Conservation (phyloP, 164 flowering plant genomes). For the Euptelea pleiosperma region DNA sequence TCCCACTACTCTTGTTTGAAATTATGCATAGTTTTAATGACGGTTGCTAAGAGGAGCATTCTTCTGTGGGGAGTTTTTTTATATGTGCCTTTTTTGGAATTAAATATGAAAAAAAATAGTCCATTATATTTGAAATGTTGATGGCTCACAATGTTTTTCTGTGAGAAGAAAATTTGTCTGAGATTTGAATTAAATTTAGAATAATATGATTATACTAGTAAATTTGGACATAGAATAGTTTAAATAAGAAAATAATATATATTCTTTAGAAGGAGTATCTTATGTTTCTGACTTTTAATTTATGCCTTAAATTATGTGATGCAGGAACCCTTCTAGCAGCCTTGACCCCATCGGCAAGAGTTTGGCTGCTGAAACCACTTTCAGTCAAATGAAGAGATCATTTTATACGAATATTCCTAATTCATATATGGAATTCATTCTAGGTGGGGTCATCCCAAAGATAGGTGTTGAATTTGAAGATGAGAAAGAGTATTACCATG, state of each 20-base stretch:
- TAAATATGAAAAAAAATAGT: too few species aligned
- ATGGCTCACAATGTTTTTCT: too few species aligned
- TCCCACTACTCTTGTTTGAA: too few species aligned
- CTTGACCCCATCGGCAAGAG: conserved; percentile 16
- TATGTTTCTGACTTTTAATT: neutral
- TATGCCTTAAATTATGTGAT: conserved; percentile 11
- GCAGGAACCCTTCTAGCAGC: conserved; percentile 27
- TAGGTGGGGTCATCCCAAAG: conserved; percentile 28
- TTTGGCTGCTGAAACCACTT: conserved; percentile 22
- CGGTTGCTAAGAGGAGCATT: too few species aligned
- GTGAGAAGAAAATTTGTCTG: too few species aligned
- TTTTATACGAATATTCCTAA: conserved; percentile 37
- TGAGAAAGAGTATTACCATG: conserved; percentile 45
- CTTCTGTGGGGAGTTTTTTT: too few species aligned
- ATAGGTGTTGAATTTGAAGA: conserved; percentile 31
- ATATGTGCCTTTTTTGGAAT: too few species aligned
- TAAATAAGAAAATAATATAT: neutral
- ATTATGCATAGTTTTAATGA: too few species aligned
- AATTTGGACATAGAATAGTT: too few species aligned
- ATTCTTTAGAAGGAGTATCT: neutral
- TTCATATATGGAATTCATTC: conserved; percentile 31
- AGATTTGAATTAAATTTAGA: too few species aligned
- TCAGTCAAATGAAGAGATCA: conserved; percentile 29
- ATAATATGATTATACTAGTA: too few species aligned
- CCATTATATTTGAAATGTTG: too few species aligned